Percentiles rank a stretch among this genome's conserved stretches.
phyloP scores from a whole-genome alignment of 768 basidiomycete species.

The Pisolithus microcarpus region DNA sequence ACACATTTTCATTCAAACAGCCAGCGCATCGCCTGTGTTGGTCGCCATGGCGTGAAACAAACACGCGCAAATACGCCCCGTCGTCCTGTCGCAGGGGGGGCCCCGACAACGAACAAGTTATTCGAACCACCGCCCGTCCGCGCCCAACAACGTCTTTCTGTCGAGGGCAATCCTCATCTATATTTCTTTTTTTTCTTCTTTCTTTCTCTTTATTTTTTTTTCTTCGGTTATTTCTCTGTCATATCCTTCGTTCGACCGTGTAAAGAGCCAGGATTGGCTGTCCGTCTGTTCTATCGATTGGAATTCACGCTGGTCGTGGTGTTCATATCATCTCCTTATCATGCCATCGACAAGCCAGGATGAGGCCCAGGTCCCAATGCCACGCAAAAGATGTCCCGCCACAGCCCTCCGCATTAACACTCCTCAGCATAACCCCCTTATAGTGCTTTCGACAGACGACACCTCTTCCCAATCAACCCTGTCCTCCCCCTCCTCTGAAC shows the following conservation, averaged over 20 bases:
- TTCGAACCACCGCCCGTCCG: not conserved
- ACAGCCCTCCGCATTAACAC: constrained; percentile 54
- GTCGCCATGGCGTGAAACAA: not conserved
- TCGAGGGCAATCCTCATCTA: constrained; percentile 8
- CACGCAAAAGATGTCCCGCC: constrained; percentile 47
- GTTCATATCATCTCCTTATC: constrained; percentile 11
- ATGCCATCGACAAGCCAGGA: constrained; percentile 20
- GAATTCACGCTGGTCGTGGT: constrained; percentile 30
- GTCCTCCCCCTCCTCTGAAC: constrained; percentile 47
- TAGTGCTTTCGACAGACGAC: constrained; percentile 42
- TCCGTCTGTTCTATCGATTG: constrained; percentile 15
- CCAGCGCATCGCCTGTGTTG: not conserved
- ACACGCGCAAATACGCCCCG: constrained; percentile 5
- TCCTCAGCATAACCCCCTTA: constrained; percentile 40
- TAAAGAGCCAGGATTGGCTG: too few species aligned
- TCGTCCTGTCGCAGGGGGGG: not conserved
- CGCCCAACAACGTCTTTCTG: not conserved
- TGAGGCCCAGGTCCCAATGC: constrained; percentile 28
- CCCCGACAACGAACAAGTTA: not conserved
- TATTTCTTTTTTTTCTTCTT: constrained; percentile 6
- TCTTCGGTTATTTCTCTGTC: not conserved
- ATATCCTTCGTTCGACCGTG: too few species aligned
- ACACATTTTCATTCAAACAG: not conserved
- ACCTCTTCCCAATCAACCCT: constrained; percentile 40
- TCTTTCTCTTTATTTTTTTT: constrained; percentile 11